Percentiles rank a stretch among this genome's conserved stretches.
These are phyloP conservation scores for Candida wancherniae DNA, from an alignment of 805 yeast genomes.

Conservation along the genomic window DNA sequence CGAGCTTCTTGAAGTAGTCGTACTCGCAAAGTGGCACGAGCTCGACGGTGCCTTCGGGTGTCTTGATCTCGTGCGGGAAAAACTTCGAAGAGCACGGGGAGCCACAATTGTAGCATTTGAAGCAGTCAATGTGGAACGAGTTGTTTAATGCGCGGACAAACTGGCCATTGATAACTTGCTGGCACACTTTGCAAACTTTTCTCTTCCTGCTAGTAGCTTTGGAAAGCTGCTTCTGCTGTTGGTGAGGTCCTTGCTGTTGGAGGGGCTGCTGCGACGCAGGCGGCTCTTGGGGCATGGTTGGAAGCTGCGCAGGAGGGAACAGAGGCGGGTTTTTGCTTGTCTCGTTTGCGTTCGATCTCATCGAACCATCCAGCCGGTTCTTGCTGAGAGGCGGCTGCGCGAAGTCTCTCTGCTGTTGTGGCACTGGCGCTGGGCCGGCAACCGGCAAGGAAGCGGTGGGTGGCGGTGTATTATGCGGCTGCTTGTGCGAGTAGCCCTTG, in stretches of 20 bases:
- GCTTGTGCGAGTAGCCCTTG: too few relatives aligned
- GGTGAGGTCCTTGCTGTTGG: conserved; percentile 3
- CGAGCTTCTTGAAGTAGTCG: conserved; percentile 82
- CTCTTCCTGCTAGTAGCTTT: conserved; percentile 17
- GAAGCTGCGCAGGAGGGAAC: too few relatives aligned
- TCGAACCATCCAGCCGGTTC: too few relatives aligned
- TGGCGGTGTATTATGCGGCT: too few relatives aligned
- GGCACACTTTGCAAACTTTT: conserved; percentile 35
- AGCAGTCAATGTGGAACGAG: conserved; percentile 83
- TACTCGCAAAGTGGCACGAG: conserved; percentile 75
- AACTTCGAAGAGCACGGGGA: conserved; percentile 78
- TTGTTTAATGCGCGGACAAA: conserved; percentile 79
- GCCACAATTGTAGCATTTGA: conserved; percentile 81
- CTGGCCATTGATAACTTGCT: conserved; percentile 49
- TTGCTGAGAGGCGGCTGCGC: too few relatives aligned
- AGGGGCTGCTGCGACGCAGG: too few relatives aligned
- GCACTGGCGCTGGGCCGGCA: too few relatives aligned
- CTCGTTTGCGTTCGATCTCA: too few relatives aligned
- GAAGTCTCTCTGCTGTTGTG: too few relatives aligned
- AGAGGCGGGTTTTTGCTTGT: too few relatives aligned
- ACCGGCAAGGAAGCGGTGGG: too few relatives aligned
- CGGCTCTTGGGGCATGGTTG: too few relatives aligned
- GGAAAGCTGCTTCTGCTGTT: conserved; percentile 2
- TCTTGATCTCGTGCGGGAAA: conserved; percentile 62
- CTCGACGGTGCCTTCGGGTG: conserved; percentile 8